Base-by-base conservation (phyloP, 177 flowering plant genomes). In the Vitis hybrid region DNA sequence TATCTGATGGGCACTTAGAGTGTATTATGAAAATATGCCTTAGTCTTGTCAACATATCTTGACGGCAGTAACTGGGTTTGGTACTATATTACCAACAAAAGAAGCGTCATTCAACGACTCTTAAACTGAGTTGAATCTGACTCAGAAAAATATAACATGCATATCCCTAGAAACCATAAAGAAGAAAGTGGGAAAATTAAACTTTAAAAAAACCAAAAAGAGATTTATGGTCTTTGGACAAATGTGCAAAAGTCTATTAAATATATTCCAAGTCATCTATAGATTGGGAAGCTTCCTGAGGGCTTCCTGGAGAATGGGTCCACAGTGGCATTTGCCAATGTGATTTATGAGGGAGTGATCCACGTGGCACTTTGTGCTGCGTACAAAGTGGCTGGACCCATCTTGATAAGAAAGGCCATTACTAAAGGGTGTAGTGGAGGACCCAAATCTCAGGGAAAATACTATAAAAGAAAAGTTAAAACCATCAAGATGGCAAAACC, bases 311-410 rank as follows among this genome's bases (percentile, higher is more conserved):
- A 16, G 55, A 45, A 20, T 70, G 75, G 80, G 77, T 55, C 73
- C 78, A 70, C 7, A 2, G 2, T 4, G 66, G 72, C 74, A 69
- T 62, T 70, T 49, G 15, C 31, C 51, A 50, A 65, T 49, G 10
- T 55, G 51, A 64, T 57, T 60, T 20, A 16, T 16, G 51, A 68
- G 65, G 31, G 33, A 16, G 51, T 62, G 26, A 11, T 18, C 75
- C 79, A 76, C 66, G 56, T 78, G 84, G 70, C 72, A 69, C 61
- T 18, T 20, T 55, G 22, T 53, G 7, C 12, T 14, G 71, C 72
- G 69, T 53, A 48, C 64, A 74, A 71, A 75, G 81, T 79, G 79
- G 79, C 48, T 72, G 76, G 77, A 3, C 69, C 80, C 80, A 67
- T 60, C 15, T 60, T 64, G 73, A 70, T 63, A 64, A 64, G 74